Evolutionary conservation across 83 land plant species (phyloP).

Genomic region (Thuja plicata): DNA sequence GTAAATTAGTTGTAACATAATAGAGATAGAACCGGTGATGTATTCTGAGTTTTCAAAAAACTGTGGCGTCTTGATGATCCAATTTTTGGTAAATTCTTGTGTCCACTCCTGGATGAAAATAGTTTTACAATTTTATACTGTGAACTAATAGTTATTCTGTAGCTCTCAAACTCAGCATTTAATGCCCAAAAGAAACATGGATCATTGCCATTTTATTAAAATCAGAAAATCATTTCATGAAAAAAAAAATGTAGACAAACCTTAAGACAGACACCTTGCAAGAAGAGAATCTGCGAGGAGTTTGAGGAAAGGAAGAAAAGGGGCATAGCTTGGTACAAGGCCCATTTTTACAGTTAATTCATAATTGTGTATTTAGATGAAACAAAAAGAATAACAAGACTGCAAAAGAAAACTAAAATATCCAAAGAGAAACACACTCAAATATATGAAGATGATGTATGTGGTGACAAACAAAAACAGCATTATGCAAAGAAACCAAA

Average conservation of each 20-base stretch:
- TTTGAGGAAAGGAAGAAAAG: background rate
- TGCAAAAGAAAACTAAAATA: background rate
- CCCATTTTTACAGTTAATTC: background rate
- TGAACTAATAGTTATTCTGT: background rate
- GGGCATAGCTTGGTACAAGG: background rate
- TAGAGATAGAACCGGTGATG: background rate
- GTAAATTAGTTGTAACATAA: background rate
- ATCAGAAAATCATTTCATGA: background rate
- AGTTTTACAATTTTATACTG: background rate
- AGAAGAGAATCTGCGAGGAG: background rate
- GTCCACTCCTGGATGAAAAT: background rate
- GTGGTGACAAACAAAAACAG: background rate
- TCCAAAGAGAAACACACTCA: background rate
- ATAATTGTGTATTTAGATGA: background rate
- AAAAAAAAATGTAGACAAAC: background rate
- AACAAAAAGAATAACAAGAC: background rate
- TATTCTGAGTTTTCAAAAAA: background rate
- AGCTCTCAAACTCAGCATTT: background rate
- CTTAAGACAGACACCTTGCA: background rate
- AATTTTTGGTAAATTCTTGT: background rate
- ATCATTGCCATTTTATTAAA: background rate
- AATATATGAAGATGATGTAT: background rate
- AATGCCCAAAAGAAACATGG: background rate
- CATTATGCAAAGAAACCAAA: background rate
- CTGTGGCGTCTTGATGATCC: background rate